phyloP scores from a whole-genome alignment of 2,329 filamentous ascomycete species.

The Stagonosporopsis cucurbitacearum region DNA sequence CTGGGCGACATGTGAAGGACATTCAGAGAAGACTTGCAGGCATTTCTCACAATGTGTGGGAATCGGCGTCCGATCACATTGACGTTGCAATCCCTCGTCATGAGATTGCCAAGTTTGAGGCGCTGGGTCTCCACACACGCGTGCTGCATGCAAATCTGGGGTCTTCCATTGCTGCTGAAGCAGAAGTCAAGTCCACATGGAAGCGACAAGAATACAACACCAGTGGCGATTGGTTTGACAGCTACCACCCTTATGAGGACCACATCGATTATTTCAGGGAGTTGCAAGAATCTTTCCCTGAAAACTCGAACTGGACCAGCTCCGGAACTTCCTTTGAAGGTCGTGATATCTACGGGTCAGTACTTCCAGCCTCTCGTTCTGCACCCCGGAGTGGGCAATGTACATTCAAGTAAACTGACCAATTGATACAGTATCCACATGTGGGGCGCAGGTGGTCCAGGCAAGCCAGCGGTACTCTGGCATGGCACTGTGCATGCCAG shows the following conservation, averaged over 20 bases:
- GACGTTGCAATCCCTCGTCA: slow-evolving; percentile 54
- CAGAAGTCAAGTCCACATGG: slow-evolving; percentile 50
- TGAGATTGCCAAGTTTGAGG: slow-evolving; percentile 49
- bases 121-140: slow-evolving; percentile 44
- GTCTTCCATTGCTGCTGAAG: slow-evolving; percentile 51
- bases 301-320: slow-evolving; percentile 39
- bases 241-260: slow-evolving; percentile 43
- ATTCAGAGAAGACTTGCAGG: slow-evolving; percentile 46
- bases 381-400: too few species aligned
- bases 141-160: slow-evolving; percentile 55
- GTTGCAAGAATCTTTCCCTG: slow-evolving; percentile 34
- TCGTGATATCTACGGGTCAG: slow-evolving; percentile 36
- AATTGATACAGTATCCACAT: slow-evolving; percentile 30
- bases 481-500: slow-evolving; percentile 44
- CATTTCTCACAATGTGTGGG: slow-evolving; percentile 49
- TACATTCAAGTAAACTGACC: not conserved
- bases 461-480: slow-evolving; percentile 32
- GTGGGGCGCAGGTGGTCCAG: slow-evolving; percentile 40
- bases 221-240: slow-evolving; percentile 38
- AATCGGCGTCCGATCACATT: slow-evolving; percentile 44
- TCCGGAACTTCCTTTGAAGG: slow-evolving; percentile 42
- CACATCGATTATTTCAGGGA: slow-evolving; percentile 32
- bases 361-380: too few species aligned
- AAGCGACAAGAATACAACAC: slow-evolving; percentile 31
- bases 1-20: slow-evolving; percentile 40